Evolutionary conservation across 352 stramenopile species (phyloP).

Genomic region (Globisporangium viniferum): DNA sequence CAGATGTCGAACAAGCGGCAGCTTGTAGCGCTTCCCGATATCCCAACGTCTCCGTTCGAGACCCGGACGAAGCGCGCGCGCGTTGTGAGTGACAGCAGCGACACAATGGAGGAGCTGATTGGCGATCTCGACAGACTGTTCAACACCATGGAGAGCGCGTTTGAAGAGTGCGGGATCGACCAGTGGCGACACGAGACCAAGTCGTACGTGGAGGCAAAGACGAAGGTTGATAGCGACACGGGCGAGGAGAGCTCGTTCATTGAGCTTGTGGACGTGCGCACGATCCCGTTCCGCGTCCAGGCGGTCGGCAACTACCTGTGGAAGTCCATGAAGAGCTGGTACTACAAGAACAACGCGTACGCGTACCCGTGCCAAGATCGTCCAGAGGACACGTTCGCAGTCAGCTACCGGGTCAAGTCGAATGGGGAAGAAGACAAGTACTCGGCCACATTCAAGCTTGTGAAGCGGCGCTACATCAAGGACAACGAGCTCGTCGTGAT

Average conservation of each 20-base stretch:
- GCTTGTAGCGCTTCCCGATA: constrained; percentile 9
- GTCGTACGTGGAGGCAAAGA: constrained; percentile 14
- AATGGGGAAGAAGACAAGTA: constrained; percentile 2
- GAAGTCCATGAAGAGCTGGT: constrained; percentile 16
- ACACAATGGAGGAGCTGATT: constrained; percentile 15
- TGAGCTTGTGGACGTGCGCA: constrained; percentile 15
- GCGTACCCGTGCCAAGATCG: constrained; percentile 12
- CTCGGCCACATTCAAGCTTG: constrained; percentile 15
- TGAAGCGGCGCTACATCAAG: constrained; percentile 17
- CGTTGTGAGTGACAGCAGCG: not conserved
- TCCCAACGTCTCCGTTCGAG: not conserved
- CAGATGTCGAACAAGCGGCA: constrained; percentile 20
- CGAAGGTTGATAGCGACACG: not conserved
- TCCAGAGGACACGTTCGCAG: constrained; percentile 13
- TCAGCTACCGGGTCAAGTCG: constrained; percentile 13
- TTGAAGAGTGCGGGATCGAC: constrained; percentile 6
- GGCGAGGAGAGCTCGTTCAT: constrained; percentile 10
- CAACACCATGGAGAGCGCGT: constrained; percentile 8
- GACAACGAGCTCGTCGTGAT: constrained; percentile 13
- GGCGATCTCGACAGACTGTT: constrained; percentile 6
- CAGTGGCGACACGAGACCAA: constrained; percentile 7
- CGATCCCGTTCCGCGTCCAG: constrained; percentile 15
- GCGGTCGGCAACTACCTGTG: constrained; percentile 16
- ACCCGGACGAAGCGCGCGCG: not conserved
- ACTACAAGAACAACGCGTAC: constrained; percentile 11